Conservation (phyloP, 306 rosid species). For the Cucumis cinereus region DNA sequence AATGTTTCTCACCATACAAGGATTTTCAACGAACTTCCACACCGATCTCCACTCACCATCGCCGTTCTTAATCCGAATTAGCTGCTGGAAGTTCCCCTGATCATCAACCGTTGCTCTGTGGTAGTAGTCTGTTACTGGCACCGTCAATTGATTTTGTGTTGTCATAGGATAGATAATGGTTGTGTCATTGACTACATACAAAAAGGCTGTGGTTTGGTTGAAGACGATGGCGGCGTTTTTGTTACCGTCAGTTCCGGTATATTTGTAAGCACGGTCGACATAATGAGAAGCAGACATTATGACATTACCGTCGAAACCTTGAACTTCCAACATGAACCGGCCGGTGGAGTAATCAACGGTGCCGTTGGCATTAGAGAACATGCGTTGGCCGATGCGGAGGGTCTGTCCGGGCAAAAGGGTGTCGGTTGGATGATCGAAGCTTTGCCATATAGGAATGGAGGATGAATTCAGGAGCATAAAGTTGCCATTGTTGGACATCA, state of each 20-base stretch:
- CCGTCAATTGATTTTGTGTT: neutral
- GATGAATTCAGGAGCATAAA: conserved; percentile 12
- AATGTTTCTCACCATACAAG: conserved; percentile 22
- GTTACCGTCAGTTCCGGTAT: neutral
- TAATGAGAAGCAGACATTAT: conserved; percentile 9
- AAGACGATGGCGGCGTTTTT: conserved; percentile 12
- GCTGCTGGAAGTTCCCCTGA: conserved; percentile 19
- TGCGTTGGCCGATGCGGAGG: neutral
- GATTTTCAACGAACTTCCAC: conserved; percentile 16
- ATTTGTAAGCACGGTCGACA: conserved; percentile 12
- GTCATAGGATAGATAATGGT: neutral
- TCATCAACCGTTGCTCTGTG: conserved; percentile 18
- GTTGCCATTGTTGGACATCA: conserved; percentile 21
- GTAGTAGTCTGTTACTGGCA: conserved; percentile 12
- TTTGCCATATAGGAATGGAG: conserved; percentile 8
- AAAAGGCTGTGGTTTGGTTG: conserved; percentile 9
- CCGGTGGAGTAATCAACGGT: conserved; percentile 8
- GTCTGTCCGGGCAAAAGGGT: neutral
- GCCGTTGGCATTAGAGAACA: conserved; percentile 12
- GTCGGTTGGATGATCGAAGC: conserved; percentile 10
- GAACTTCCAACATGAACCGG: neutral
- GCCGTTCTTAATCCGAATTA: conserved; percentile 1
- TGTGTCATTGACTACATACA: conserved; percentile 13
- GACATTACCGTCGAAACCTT: neutral
- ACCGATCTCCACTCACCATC: conserved; percentile 5